Evolutionary conservation across 345 rosid species (phyloP), one percentile per base, ranked within the genome.

Genomic region (Eutrema yunnanense): DNA sequence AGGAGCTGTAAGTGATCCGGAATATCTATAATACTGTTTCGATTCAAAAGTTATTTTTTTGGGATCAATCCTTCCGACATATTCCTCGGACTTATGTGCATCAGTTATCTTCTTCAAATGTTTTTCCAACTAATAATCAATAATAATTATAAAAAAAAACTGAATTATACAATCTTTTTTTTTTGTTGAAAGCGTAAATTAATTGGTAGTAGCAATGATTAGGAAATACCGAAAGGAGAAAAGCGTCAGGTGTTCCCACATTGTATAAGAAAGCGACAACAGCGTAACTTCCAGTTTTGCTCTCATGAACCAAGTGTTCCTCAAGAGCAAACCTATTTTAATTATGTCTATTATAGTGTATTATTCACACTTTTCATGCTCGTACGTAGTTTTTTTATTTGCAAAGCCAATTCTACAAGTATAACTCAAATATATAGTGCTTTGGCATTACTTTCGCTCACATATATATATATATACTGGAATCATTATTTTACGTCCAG

Each of bases 1-100:
- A 80, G 96, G 98, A 71, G 74, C 0, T 0, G 96, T 92, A n/a
- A 92, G 96, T 54, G 98, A 92, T 34, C 98, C 98, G 0, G 72
- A 9, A 69, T 92, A 90, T 79, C 96, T 82, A 72, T 79, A 92
- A 66, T 88, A 90, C 50, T 78, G 65, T 49, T 85, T 73, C 63
- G 83, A 73, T 16, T 82, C 85, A 3, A 87, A 48, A 53, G 71
- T 81, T 27, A 92, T 69, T 36, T 26, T 27, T 48, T 77, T 77
- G 4, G 92, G 90, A 63, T 86, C 81, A 10, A 82, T 69, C 6
- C 77, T 22, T 2, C 96, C 95, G 22, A 75, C 80, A 26, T 10
- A 58, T 63, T 6, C 76, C 47, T 83, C 80, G 38, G 29, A 33
- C 13, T 71, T 74, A 1, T 48, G 22, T 16, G 12, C 19, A 19